Percentiles rank a stretch among this genome's conserved stretches.
Conservation (phyloP, 2,329 filamentous ascomycete genomes). For the Sclerotinia spermophila region DNA sequence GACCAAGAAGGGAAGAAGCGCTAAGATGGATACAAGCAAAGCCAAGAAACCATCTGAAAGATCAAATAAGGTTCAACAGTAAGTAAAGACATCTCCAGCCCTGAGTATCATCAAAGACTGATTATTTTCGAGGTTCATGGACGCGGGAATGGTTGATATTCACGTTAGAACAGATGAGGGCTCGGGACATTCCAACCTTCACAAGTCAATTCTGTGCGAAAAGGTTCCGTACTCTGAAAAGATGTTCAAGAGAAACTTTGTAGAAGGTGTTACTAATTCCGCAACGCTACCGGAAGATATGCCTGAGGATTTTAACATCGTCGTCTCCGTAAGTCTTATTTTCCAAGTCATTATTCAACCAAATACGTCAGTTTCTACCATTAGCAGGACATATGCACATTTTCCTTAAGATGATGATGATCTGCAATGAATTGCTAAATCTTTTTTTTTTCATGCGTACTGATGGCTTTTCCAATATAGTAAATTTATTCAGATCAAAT, state of each 20-base stretch:
- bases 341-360: too few species aligned
- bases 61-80: not conserved
- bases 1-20: not conserved
- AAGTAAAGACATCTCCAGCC: not conserved
- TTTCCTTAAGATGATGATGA: not conserved
- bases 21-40: not conserved
- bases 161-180: conserved; percentile 2
- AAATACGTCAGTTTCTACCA: too few species aligned
- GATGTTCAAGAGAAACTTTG: conserved; percentile 21
- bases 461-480: not conserved
- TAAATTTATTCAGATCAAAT: conserved; percentile 17
- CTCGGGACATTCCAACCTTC: conserved; percentile 10
- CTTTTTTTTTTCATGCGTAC: too few species aligned
- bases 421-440: not conserved
- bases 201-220: conserved; percentile 17
- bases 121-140: not conserved
- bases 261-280: not conserved
- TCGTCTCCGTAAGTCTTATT: not conserved
- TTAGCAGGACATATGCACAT: not conserved
- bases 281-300: conserved; percentile 22
- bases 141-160: conserved; percentile 18
- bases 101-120: not conserved
- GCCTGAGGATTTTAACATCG: conserved; percentile 9
- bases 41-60: not conserved
- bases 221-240: conserved; percentile 24